Evolutionary conservation across 306 rosid species (phyloP), one percentile per base, ranked within the genome.

Genomic region (Fragaria ananassa): DNA sequence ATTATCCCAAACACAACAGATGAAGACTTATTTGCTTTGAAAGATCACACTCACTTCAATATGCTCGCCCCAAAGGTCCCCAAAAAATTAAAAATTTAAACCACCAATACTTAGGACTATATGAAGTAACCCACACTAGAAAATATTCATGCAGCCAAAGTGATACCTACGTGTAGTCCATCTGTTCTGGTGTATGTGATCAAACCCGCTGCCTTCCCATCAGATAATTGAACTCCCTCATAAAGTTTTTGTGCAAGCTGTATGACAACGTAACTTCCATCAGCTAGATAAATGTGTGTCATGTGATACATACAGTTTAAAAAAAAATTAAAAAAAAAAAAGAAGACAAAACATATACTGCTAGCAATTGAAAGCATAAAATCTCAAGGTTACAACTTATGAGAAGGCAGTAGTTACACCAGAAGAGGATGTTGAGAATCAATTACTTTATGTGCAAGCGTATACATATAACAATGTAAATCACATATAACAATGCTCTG

Each of bases 241-340:
- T 95, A 95, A 65, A 95, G 98, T 82, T 92, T 91, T 81, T 91
- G 99, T 17, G 99, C 98, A 83, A 92, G 87, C 99, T 92, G 97
- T 90, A 89, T 51, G 53, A 84, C 57, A 77, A 74, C 4, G 78
- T 45, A 69, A 76, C 75, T 82, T 72, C 72, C 21, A 77, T 69
- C 35, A 77, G 75, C 17, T 23, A 69, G 44, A 54, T 21, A 45
- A 8, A 9, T 49, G 49, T 78, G 10, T 58, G 34, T 27, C 1
- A 5, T 65, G 18, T 17, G 31, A 17, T 53, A 35, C 19, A 63
- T 3, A 11, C 53, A 27, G 21, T 44, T 53, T 0, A 11, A 27
- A 67, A 53, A 34, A 53, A 10, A 27, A 37, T 31, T 0, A 0
- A 31, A 31, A 31, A 31, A 31, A 31, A 31, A 31, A 0, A 31